A percentile compares a stretch with the other conserved stretches of the same genome.
Evolutionary conservation across 2,329 filamentous ascomycete species (phyloP).

Genomic region (Lachnellula cervina): DNA sequence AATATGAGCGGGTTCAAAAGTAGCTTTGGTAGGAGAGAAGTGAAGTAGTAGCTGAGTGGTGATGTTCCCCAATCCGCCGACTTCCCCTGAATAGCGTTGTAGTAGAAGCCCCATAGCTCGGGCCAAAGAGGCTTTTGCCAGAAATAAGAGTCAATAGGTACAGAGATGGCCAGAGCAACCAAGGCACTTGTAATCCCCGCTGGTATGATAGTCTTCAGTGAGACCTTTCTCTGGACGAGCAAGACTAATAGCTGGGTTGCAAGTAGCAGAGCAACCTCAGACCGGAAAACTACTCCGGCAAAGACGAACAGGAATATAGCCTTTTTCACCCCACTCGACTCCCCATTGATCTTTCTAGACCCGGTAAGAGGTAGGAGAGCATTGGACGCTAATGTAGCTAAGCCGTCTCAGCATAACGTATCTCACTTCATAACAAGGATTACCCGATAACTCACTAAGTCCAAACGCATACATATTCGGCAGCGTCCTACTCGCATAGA

Average conservation of each 20-base stretch:
- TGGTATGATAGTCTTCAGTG: constrained; percentile 54
- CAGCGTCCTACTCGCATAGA: constrained; percentile 85
- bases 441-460: constrained; percentile 60
- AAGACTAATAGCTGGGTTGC: constrained; percentile 61
- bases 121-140: constrained; percentile 89
- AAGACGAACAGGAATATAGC: constrained; percentile 73
- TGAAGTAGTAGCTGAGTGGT: constrained; percentile 83
- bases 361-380: constrained; percentile 40
- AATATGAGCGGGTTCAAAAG: constrained; percentile 71
- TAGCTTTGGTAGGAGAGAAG: constrained; percentile 73
- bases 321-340: constrained; percentile 50
- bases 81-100: constrained; percentile 80
- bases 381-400: constrained; percentile 60
- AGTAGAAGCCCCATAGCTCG: constrained; percentile 83
- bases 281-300: constrained; percentile 79
- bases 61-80: constrained; percentile 84
- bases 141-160: constrained; percentile 85
- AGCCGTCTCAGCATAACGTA: constrained; percentile 5
- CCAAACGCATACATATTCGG: constrained; percentile 97
- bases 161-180: constrained; percentile 63
- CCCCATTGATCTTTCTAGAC: constrained; percentile 29
- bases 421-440: not conserved
- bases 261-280: constrained; percentile 80
- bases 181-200: constrained; percentile 61
- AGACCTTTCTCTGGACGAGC: constrained; percentile 50